phyloP scores from a whole-genome alignment of 1,284 basidiomycete species.

The Gomphus sp. region DNA sequence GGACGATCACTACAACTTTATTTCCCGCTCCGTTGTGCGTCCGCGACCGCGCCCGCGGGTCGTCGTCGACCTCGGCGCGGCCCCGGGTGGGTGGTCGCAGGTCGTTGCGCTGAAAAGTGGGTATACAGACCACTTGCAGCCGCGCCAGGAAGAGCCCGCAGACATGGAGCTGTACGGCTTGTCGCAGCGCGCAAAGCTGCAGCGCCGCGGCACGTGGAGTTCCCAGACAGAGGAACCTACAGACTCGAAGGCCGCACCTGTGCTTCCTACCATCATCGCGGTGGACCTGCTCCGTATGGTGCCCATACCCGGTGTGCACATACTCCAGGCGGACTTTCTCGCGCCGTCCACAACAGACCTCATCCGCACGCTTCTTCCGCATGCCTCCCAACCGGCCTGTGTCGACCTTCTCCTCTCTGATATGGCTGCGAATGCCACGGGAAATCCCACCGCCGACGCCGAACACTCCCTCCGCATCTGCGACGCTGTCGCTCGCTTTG shows the following conservation, averaged over 20 bases:
- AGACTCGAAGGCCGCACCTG: too few relatives aligned
- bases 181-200: neutral
- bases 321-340: constrained; percentile 73
- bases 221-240: neutral
- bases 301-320: constrained; percentile 58
- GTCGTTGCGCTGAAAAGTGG: constrained; percentile 58
- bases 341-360: constrained; percentile 37
- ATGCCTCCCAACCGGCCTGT: constrained; percentile 13
- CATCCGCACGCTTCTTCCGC: constrained; percentile 38
- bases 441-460: constrained; percentile 49
- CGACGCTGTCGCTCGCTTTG: constrained; percentile 53
- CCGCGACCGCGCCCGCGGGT: constrained; percentile 34
- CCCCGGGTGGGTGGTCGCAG: constrained; percentile 86
- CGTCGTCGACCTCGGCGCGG: constrained; percentile 79
- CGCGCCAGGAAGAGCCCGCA: neutral
- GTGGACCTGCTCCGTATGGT: constrained; percentile 66
- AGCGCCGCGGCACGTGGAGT: neutral
- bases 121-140: neutral
- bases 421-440: constrained; percentile 67
- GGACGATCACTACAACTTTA: constrained; percentile 35
- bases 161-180: constrained; percentile 2
- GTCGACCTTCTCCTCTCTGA: constrained; percentile 70
- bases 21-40: constrained; percentile 12
- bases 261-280: constrained; percentile 39
- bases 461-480: constrained; percentile 56